Conservation (phyloP, 371 early-diverging fungal species). For the Mortierella sp. region DNA sequence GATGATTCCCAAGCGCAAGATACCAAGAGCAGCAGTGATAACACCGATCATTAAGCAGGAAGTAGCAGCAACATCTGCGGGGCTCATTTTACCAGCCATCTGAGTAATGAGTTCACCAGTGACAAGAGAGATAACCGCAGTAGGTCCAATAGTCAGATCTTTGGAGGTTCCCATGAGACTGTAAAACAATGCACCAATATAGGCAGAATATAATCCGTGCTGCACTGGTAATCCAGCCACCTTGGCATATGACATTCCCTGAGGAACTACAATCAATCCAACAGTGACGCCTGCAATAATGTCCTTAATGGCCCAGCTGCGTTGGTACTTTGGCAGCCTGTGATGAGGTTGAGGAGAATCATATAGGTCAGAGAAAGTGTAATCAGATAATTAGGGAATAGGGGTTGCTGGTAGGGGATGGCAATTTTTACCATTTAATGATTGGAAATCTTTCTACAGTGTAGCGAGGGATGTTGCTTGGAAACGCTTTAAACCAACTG, state of each 20-base stretch:
- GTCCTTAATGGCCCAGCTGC: conserved; percentile 83
- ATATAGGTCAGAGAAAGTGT: not conserved
- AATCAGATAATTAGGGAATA: not conserved
- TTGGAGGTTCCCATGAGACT: conserved; percentile 86
- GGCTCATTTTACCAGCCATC: conserved; percentile 57
- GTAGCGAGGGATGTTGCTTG: conserved; percentile 44
- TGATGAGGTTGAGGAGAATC: not conserved
- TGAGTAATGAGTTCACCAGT: conserved; percentile 64
- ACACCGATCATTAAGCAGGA: conserved; percentile 76
- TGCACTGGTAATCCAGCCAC: conserved; percentile 85
- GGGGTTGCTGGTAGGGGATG: not conserved
- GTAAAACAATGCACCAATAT: conserved; percentile 85
- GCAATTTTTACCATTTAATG: conserved; percentile 45
- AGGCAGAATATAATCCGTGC: conserved; percentile 89
- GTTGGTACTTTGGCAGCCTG: conserved; percentile 59
- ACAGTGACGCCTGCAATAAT: conserved; percentile 90
- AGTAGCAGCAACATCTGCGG: conserved; percentile 60
- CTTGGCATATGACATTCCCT: conserved; percentile 88
- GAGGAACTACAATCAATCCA: conserved; percentile 86
- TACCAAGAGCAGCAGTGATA: conserved; percentile 71
- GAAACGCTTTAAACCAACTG: conserved; percentile 38
- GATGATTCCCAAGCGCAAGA: conserved; percentile 82
- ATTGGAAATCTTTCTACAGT: conserved; percentile 41
- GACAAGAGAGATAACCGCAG: conserved; percentile 85
- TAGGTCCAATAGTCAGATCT: conserved; percentile 91